Conservation (phyloP, 306 rosid genomes). For the Prunus mume region DNA sequence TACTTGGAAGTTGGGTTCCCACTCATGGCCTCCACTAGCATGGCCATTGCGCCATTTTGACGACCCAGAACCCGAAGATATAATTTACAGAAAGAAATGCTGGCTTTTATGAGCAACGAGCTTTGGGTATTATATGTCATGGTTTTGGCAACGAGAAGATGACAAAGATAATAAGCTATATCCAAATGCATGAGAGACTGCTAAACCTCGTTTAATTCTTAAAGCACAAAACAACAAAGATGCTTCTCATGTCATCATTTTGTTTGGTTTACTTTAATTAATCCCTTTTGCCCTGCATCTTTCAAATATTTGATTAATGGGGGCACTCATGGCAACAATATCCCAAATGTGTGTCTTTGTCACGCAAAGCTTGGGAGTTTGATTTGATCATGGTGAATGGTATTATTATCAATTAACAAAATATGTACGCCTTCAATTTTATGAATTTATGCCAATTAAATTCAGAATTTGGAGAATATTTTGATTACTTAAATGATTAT, state of each 20-base stretch:
- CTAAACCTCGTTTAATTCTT: neutral
- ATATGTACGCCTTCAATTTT: too few species aligned
- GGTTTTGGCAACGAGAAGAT: slow-evolving; percentile 37
- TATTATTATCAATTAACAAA: too few species aligned
- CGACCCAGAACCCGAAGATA: slow-evolving; percentile 33
- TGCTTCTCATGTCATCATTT: slow-evolving; percentile 4
- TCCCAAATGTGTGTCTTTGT: neutral
- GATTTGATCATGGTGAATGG: too few species aligned
- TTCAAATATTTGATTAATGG: neutral
- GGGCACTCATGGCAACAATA: neutral
- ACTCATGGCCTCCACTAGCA: slow-evolving; percentile 54
- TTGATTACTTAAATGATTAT: too few species aligned
- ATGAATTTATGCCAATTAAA: too few species aligned
- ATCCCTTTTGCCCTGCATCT: neutral
- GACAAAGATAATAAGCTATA: slow-evolving; percentile 14
- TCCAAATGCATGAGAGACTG: slow-evolving; percentile 5
- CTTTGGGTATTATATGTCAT: slow-evolving; percentile 45
- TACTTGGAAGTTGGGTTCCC: slow-evolving; percentile 36
- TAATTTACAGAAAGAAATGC: neutral
- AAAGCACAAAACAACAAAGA: neutral
- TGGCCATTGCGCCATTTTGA: slow-evolving; percentile 18
- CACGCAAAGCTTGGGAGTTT: too few species aligned
- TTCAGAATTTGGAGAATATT: too few species aligned
- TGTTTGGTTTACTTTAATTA: neutral
- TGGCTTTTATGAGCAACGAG: slow-evolving; percentile 20